Percentiles rank a stretch among this genome's conserved stretches.
phyloP scores from a whole-genome alignment of 2,329 filamentous ascomycete species.

The Zymoseptoria pseudotritici region DNA sequence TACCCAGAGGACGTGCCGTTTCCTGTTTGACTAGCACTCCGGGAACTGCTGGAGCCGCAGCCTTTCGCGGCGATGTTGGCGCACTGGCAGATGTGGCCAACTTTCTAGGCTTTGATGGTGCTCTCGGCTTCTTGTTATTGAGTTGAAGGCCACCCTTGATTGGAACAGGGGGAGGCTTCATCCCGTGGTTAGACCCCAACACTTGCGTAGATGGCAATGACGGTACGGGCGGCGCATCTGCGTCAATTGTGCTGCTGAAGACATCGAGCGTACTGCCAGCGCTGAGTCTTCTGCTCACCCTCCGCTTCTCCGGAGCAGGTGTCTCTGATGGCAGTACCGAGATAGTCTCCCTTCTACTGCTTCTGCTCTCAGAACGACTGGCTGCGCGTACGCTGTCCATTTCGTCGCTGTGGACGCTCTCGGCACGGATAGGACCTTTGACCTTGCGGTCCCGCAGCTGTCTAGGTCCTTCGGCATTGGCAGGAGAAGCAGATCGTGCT shows the following conservation, averaged over 20 bases:
- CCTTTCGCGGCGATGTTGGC: constrained; percentile 31
- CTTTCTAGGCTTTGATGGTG: constrained; percentile 16
- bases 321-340: constrained; percentile 27
- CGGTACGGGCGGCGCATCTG: constrained; percentile 18
- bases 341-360: constrained; percentile 32
- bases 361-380: constrained; percentile 16
- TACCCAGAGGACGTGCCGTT: neutral
- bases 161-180: constrained; percentile 25
- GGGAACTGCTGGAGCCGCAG: neutral
- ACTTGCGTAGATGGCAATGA: constrained; percentile 8
- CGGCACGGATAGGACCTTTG: constrained; percentile 16
- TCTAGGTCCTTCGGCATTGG: constrained; percentile 48
- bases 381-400: constrained; percentile 12
- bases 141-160: constrained; percentile 9
- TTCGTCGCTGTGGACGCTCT: constrained; percentile 22
- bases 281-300: constrained; percentile 27
- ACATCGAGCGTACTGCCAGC: constrained; percentile 23
- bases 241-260: constrained; percentile 19
- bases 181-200: constrained; percentile 16
- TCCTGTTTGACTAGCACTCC: neutral
- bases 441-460: constrained; percentile 46
- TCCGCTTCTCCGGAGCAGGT: constrained; percentile 23
- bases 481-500: constrained; percentile 31
- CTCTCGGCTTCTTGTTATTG: constrained; percentile 22
- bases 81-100: constrained; percentile 6